phyloP scores from a whole-genome alignment of 495 filamentous ascomycete species.

The Sporormia fimetaria region DNA sequence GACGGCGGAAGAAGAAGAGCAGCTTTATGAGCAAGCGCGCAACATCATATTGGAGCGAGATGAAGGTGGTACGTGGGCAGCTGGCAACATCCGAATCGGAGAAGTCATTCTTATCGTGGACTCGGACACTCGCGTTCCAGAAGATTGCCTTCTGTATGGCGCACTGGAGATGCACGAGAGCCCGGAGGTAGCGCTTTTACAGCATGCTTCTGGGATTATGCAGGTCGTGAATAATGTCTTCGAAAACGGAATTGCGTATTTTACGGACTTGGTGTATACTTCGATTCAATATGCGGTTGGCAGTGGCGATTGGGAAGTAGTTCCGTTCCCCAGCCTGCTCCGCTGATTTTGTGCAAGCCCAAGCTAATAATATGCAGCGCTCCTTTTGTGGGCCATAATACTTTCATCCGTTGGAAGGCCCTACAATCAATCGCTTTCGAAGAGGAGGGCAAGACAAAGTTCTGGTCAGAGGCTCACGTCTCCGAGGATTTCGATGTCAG shows the following conservation, averaged over 20 bases:
- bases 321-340: too few species aligned
- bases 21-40: slow-evolving; percentile 21
- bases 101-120: slow-evolving; percentile 27
- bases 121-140: slow-evolving; percentile 29
- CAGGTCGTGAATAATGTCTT: slow-evolving; percentile 33
- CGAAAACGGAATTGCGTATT: slow-evolving; percentile 54
- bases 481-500: slow-evolving; percentile 76
- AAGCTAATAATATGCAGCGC: too few species aligned
- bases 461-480: slow-evolving; percentile 70
- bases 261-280: slow-evolving; percentile 66
- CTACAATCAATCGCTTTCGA: slow-evolving; percentile 39
- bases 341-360: too few species aligned
- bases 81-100: slow-evolving; percentile 52
- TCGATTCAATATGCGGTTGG: slow-evolving; percentile 64
- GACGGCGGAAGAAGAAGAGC: slow-evolving; percentile 52
- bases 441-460: slow-evolving; percentile 59
- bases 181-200: slow-evolving; percentile 35
- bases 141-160: slow-evolving; percentile 33
- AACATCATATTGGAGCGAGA: slow-evolving; percentile 30
- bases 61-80: slow-evolving; percentile 60
- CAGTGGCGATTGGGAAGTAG: slow-evolving; percentile 73
- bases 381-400: slow-evolving; percentile 39
- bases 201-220: slow-evolving; percentile 35
- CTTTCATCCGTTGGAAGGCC: slow-evolving; percentile 27
- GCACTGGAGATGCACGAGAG: slow-evolving; percentile 33